These are phyloP conservation scores for Nakazawaea sp. DNA, from an alignment of 805 yeast genomes.

Conservation along the genomic window DNA sequence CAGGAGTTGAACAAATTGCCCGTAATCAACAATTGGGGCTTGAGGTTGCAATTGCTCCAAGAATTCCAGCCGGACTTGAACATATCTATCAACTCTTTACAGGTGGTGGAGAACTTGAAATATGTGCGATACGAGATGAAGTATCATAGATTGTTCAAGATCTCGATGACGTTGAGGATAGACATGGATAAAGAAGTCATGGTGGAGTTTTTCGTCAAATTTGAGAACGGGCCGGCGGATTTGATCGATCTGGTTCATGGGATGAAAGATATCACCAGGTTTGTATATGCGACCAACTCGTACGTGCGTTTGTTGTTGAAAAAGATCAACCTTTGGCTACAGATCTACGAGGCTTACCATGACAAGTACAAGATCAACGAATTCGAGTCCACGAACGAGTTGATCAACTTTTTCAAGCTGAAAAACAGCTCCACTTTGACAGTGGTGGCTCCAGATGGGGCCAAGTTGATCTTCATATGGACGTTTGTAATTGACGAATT, in stretches of 20 bases:
- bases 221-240: constrained; percentile 14
- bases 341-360: constrained; percentile 13
- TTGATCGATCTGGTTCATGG: constrained; percentile 4
- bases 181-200: constrained; percentile 13
- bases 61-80: constrained; percentile 22
- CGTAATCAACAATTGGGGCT: constrained; percentile 17
- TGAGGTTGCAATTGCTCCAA: constrained; percentile 16
- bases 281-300: constrained; percentile 18
- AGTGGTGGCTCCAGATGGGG: background rate
- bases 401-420: constrained; percentile 8
- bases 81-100: constrained; percentile 10
- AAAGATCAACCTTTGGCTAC: constrained; percentile 16
- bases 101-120: background rate
- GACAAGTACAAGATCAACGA: constrained; percentile 14
- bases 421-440: constrained; percentile 6
- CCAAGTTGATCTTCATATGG: constrained; percentile 8
- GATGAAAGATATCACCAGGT: constrained; percentile 17
- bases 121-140: constrained; percentile 12
- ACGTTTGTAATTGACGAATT: constrained; percentile 4
- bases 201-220: constrained; percentile 11
- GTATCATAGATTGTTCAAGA: constrained; percentile 14
- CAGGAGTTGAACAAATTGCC: constrained; percentile 18
- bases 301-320: constrained; percentile 15
- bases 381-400: constrained; percentile 1
- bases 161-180: constrained; percentile 12